Percentiles rank a stretch among this genome's conserved stretches.
Conservation (phyloP, 768 basidiomycete genomes). For the Leccinum rimulosum region DNA sequence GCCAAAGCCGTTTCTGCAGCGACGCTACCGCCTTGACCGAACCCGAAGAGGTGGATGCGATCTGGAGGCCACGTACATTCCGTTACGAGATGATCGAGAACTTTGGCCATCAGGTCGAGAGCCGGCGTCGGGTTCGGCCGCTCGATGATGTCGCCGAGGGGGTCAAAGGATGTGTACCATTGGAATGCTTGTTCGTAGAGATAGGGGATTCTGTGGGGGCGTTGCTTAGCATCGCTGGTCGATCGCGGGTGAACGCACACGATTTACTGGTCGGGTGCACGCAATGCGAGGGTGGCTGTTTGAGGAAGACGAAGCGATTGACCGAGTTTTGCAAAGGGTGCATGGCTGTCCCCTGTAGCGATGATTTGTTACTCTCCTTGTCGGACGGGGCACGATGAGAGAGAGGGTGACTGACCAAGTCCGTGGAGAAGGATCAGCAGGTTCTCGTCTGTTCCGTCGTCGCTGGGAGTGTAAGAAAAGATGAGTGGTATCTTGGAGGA, state of each 20-base stretch:
- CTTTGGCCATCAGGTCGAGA: conserved; percentile 50
- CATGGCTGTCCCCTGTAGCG: conserved; percentile 70
- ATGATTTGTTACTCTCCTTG: background rate
- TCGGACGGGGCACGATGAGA: background rate
- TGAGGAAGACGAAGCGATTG: conserved; percentile 80
- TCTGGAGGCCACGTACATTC: conserved; percentile 64
- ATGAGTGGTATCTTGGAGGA: conserved; percentile 46
- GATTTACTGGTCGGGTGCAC: conserved; percentile 72
- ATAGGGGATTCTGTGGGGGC: conserved; percentile 60
- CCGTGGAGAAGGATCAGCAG: conserved; percentile 83
- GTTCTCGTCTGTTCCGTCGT: conserved; percentile 86
- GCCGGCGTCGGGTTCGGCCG: conserved; percentile 73
- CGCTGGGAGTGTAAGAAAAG: conserved; percentile 69
- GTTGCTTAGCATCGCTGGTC: conserved; percentile 11
- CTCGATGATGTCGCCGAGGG: conserved; percentile 67
- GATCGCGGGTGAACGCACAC: background rate
- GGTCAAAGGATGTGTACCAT: conserved; percentile 84
- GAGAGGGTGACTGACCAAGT: conserved; percentile 51
- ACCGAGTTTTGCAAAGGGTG: conserved; percentile 75
- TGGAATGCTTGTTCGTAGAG: conserved; percentile 78
- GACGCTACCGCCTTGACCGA: conserved; percentile 82
- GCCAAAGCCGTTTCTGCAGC: conserved; percentile 64
- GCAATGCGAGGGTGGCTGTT: conserved; percentile 78
- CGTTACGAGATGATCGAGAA: conserved; percentile 54
- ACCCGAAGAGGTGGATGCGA: conserved; percentile 85